These are phyloP conservation scores for Aureobasidium sp. DNA, from an alignment of 2,329 filamentous ascomycete genomes.

Conservation along the genomic window DNA sequence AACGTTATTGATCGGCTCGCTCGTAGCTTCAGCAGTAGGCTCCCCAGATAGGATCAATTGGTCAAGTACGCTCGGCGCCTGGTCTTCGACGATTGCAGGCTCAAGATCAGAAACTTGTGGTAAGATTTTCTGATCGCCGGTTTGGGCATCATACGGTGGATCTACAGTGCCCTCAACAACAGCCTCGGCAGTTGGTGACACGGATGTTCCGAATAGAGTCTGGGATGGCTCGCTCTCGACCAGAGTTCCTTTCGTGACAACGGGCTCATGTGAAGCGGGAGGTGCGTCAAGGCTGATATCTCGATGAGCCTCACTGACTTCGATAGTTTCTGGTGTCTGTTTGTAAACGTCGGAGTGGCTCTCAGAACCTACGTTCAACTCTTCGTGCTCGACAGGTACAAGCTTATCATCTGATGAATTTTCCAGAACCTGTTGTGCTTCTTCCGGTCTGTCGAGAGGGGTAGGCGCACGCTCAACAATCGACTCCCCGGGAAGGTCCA, in stretches of 20 bases:
- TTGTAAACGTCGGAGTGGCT: too few relatives aligned
- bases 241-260: neutral
- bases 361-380: neutral
- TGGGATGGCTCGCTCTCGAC: neutral
- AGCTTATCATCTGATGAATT: neutral
- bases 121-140: too few relatives aligned
- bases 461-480: neutral
- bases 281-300: too few relatives aligned
- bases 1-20: neutral
- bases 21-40: neutral
- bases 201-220: too few relatives aligned
- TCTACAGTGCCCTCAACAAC: too few relatives aligned
- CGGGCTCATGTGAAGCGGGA: neutral
- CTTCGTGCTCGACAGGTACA: neutral
- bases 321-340: neutral
- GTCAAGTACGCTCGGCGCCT: neutral
- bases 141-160: neutral
- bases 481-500: neutral
- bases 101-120: slow-evolving; percentile 12
- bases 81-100: neutral
- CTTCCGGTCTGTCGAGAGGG: neutral
- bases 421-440: neutral
- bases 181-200: too few relatives aligned
- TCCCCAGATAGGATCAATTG: neutral
- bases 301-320: neutral